Evolutionary conservation across 1,284 basidiomycete species (phyloP), one percentile per base, ranked within the genome.

Genomic region (Trametes polyzona): DNA sequence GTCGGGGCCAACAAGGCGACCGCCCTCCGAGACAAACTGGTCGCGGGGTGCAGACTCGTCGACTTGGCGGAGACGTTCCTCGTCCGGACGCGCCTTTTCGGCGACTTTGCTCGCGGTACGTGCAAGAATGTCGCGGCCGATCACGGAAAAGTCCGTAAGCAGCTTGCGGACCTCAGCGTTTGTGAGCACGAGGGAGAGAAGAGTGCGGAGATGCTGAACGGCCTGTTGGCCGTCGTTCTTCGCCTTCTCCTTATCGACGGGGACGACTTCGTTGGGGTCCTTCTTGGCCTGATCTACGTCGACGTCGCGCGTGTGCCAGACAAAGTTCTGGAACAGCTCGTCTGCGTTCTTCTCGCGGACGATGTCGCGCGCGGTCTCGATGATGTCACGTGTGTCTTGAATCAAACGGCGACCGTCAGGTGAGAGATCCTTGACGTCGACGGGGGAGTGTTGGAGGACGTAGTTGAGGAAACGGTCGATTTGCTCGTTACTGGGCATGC

Each of bases 141-240:
- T 87, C 60, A 93, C 72, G 23, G 86, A 86, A 66, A 93, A 85
- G 74, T 96, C 94, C 24, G 85, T 83, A 48, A 95, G 74, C 40
- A 96, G 87, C 74, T 97, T 97, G 69, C 95, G 90, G 35, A 93
- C 89, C 75, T 97, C 95, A 0, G 89, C 88, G 77, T 96, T 97
- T 69, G 95, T 96, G 61, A 93, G 78, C 66, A 97, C 81, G 64
- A 97, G 88, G 19, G 83, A 83, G 55, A 92, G 75, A 47, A 97
- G 82, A 0, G 93, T 94, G 61, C 93, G 89, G n/a, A 97, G 81
- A 73, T 97, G 92, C 55, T 83, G 81, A 42, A 89, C 83, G 16
- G 93, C 94, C 57, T 71, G 71, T 56, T 87, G 75, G 47, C 80
- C 79, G 52, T 95, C 91, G 23, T 75, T 68, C 57, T 81, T 77